These are phyloP conservation scores for Skeletonema tropicum DNA, from an alignment of 108 stramenopile species.

Conservation along the genomic window DNA sequence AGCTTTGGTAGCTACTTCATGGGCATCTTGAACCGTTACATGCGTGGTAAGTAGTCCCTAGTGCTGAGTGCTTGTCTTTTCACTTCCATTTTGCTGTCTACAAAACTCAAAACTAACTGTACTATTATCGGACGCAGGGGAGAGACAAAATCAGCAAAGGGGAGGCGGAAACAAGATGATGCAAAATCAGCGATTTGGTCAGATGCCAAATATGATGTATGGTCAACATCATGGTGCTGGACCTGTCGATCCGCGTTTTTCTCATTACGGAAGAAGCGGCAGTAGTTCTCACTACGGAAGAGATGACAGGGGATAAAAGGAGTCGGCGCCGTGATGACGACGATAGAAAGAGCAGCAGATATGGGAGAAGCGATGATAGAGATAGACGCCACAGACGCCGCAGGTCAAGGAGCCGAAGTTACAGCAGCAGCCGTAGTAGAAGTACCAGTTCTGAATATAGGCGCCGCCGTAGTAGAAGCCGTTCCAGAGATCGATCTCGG, in stretches of 20 bases:
- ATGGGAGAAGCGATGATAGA: conserved; percentile 21
- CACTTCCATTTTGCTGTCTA: not conserved
- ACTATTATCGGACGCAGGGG: not conserved
- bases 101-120: not conserved
- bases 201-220: conserved; percentile 1
- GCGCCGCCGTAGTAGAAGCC: conserved; percentile 14
- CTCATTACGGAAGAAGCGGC: conserved; percentile 26
- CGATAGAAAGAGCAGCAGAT: conserved; percentile 3
- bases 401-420: conserved; percentile 34
- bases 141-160: conserved; percentile 15
- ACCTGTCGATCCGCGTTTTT: conserved; percentile 5
- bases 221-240: not conserved
- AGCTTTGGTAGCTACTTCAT: conserved; percentile 75
- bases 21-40: conserved; percentile 89
- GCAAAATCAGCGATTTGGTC: conserved; percentile 7
- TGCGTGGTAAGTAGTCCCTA: conserved; percentile 52
- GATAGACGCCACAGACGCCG: conserved; percentile 25
- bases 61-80: not conserved
- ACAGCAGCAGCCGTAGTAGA: conserved; percentile 21
- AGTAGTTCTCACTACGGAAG: not conserved
- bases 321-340: not conserved
- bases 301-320: conserved; percentile 1
- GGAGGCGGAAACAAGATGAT: conserved; percentile 22
- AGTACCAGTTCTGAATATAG: conserved; percentile 26
- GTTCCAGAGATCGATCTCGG: conserved; percentile 12